Conservation (phyloP, 805 yeast species). For the Candida maris region DNA sequence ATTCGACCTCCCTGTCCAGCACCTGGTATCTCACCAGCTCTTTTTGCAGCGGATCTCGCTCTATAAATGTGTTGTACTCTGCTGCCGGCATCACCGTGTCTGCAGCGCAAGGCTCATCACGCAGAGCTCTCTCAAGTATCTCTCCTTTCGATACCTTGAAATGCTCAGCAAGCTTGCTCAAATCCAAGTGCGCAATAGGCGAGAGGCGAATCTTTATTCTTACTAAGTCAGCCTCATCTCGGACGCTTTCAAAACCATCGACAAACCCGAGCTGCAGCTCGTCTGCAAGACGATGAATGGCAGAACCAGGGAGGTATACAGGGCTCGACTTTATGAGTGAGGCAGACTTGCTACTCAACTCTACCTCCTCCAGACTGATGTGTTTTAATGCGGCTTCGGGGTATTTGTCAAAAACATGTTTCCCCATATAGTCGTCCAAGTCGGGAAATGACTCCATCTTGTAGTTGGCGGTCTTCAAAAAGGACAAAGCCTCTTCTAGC, state of each 20-base stretch:
- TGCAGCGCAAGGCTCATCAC: not conserved
- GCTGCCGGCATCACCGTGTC: constrained; percentile 3
- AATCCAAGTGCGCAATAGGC: constrained; percentile 9
- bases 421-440: constrained; percentile 22
- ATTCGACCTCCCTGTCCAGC: constrained; percentile 18
- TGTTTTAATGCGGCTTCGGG: constrained; percentile 31
- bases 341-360: constrained; percentile 16
- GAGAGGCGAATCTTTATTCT: constrained; percentile 9
- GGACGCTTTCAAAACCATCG: not conserved
- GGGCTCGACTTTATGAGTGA: constrained; percentile 9
- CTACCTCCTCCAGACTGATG: constrained; percentile 18
- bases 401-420: constrained; percentile 18
- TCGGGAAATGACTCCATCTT: constrained; percentile 22
- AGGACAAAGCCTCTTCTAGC: constrained; percentile 38
- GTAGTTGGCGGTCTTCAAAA: constrained; percentile 36
- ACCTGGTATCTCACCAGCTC: constrained; percentile 24
- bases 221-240: constrained; percentile 1
- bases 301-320: constrained; percentile 12
- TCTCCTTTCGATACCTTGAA: not conserved
- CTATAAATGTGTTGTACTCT: constrained; percentile 14
- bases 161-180: constrained; percentile 2
- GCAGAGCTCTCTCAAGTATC: not conserved
- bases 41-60: constrained; percentile 25
- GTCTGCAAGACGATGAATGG: constrained; percentile 7
- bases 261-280: not conserved